Conservation (phyloP, 768 basidiomycete species). For the Kwoniella europaea region DNA sequence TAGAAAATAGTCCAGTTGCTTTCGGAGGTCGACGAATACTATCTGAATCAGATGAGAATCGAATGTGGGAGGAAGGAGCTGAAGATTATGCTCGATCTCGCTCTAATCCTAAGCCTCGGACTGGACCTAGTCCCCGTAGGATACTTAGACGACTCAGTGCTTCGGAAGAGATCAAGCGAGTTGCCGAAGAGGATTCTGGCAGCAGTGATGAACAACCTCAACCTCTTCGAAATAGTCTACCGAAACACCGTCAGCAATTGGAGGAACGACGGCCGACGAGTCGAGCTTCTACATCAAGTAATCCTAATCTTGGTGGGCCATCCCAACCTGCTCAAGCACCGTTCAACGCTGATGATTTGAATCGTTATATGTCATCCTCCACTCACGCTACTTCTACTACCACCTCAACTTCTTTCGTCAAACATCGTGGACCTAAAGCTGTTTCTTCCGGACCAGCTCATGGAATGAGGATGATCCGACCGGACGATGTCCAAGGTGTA, state of each 20-base stretch:
- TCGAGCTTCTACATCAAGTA: constrained; percentile 15
- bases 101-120: constrained; percentile 29
- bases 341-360: constrained; percentile 68
- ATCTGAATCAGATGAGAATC: constrained; percentile 40
- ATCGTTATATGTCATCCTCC: constrained; percentile 87
- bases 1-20: constrained; percentile 37
- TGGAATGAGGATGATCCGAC: constrained; percentile 71
- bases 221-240: constrained; percentile 1
- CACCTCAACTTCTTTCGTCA: constrained; percentile 80
- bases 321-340: constrained; percentile 41
- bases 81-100: constrained; percentile 14
- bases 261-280: constrained; percentile 26
- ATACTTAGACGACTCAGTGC: constrained; percentile 59
- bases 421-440: constrained; percentile 60
- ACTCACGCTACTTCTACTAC: constrained; percentile 68
- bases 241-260: constrained; percentile 6
- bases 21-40: constrained; percentile 22
- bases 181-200: constrained; percentile 58
- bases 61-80: constrained; percentile 25
- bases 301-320: constrained; percentile 12
- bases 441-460: constrained; percentile 10
- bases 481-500: constrained; percentile 70
- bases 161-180: constrained; percentile 61
- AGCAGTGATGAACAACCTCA: constrained; percentile 14
- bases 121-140: constrained; percentile 62